These are phyloP conservation scores for Coniochaeta hoffmannii DNA, from an alignment of 2,329 filamentous ascomycete species.

Conservation along the genomic window DNA sequence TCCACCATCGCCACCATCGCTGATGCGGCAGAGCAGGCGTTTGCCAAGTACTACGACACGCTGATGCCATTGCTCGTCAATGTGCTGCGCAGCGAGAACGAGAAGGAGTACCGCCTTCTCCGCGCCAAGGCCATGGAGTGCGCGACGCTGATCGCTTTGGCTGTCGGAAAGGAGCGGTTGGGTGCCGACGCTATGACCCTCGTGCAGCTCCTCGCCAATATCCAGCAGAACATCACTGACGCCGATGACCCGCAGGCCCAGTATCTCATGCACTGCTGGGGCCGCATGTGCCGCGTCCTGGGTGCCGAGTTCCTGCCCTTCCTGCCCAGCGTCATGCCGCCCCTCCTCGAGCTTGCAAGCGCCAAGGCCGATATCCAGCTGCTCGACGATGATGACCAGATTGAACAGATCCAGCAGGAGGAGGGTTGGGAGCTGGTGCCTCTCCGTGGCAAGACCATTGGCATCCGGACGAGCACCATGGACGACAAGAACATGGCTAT, in stretches of 20 bases:
- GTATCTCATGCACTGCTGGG: conserved; percentile 98
- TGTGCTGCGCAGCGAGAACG: conserved; percentile 81
- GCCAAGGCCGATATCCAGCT: conserved; percentile 97
- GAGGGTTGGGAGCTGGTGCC: conserved; percentile 97
- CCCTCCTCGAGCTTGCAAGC: conserved; percentile 80
- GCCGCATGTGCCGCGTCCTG: conserved; percentile 93
- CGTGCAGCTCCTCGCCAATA: conserved; percentile 78
- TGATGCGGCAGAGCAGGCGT: conserved; percentile 94
- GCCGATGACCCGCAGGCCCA: conserved; percentile 92
- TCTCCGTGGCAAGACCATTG: conserved; percentile 95
- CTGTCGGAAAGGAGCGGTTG: conserved; percentile 89
- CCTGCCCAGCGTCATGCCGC: conserved; percentile 88
- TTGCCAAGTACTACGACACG: conserved; percentile 90
- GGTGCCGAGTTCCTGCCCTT: conserved; percentile 88
- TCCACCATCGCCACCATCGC: conserved; percentile 98
- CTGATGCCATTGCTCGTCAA: conserved; percentile 93
- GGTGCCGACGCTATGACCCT: conserved; percentile 79
- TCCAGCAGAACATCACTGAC: conserved; percentile 81
- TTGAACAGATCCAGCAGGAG: conserved; percentile 86
- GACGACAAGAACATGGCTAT: conserved; percentile 99
- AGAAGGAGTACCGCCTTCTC: conserved; percentile 85
- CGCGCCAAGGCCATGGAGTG: conserved; percentile 99
- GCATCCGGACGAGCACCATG: conserved; percentile 92
- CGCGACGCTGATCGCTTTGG: conserved; percentile 88
- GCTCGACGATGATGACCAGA: conserved; percentile 89